A percentile compares a stretch with the other conserved stretches of the same genome.
Conservation (phyloP, 2,329 filamentous ascomycete genomes). For the Penicillium brevicompactum region DNA sequence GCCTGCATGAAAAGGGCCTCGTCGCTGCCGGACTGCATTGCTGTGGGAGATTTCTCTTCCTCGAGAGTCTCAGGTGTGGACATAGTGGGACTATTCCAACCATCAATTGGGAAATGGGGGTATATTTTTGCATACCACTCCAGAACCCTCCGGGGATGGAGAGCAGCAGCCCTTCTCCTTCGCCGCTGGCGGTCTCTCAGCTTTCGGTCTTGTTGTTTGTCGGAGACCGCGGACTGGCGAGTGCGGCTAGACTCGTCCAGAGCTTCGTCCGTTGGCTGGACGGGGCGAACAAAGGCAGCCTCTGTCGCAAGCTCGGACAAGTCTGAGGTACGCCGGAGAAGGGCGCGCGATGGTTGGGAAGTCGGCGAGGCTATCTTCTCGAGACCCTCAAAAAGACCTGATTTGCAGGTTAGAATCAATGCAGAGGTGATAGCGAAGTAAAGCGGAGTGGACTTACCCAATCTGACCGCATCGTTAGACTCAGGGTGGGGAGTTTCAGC, state of each 20-base stretch:
- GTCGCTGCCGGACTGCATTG: background rate
- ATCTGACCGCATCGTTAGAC: background rate
- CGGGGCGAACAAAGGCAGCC: background rate
- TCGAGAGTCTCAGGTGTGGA: background rate
- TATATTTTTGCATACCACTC: background rate
- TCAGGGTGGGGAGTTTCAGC: background rate
- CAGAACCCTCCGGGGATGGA: background rate
- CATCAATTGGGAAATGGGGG: background rate
- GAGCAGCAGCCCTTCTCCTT: background rate
- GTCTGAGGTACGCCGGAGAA: background rate
- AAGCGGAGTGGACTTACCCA: background rate
- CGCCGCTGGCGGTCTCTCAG: background rate
- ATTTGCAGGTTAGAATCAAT: background rate
- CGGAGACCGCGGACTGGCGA: background rate
- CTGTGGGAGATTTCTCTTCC: constrained; percentile 2
- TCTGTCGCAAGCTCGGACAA: background rate
- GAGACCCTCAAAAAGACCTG: background rate
- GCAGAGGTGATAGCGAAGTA: no score
- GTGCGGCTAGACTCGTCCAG: background rate
- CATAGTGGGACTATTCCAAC: background rate
- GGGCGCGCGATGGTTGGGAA: background rate
- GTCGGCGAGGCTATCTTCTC: background rate
- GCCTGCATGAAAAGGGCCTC: background rate
- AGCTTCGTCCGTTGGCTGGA: background rate
- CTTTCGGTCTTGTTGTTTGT: background rate